These are phyloP conservation scores for Cystobasidiopsis lactophilus DNA, from an alignment of 768 basidiomycete genomes.

Conservation along the genomic window DNA sequence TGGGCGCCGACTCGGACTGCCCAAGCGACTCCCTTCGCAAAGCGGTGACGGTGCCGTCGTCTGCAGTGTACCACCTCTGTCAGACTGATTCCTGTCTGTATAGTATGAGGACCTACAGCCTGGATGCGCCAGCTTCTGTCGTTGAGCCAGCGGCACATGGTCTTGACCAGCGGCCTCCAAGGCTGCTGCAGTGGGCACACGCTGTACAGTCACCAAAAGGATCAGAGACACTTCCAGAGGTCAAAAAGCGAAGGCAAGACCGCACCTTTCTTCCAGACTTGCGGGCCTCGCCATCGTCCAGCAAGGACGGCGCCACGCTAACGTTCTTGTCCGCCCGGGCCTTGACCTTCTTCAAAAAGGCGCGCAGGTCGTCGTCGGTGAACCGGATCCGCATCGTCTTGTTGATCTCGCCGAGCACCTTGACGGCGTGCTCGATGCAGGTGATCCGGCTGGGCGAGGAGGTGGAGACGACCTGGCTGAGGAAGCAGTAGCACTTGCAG, in stretches of 20 bases:
- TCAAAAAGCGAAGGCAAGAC: no score
- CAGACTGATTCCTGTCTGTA: no score
- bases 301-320: background rate
- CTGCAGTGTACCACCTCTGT: no score
- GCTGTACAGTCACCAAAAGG: background rate
- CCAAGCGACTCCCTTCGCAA: no score
- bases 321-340: slow-evolving; percentile 4
- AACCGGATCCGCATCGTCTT: slow-evolving; percentile 11
- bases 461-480: slow-evolving; percentile 68
- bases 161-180: slow-evolving; percentile 12
- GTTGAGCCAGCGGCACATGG: background rate
- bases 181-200: slow-evolving; percentile 12
- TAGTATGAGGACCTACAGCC: background rate
- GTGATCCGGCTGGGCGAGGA: slow-evolving; percentile 43
- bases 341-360: slow-evolving; percentile 12
- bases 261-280: slow-evolving; percentile 2
- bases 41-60: no score
- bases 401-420: slow-evolving; percentile 38
- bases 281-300: slow-evolving; percentile 5
- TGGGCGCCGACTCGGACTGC: no score
- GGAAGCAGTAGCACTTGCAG: slow-evolving; percentile 87
- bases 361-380: slow-evolving; percentile 15
- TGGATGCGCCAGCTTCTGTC: background rate
- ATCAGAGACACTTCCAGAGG: background rate
- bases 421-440: slow-evolving; percentile 62